Base-by-base conservation (phyloP, 2,329 filamentous ascomycete species). In the Fusarium mundagurra region DNA sequence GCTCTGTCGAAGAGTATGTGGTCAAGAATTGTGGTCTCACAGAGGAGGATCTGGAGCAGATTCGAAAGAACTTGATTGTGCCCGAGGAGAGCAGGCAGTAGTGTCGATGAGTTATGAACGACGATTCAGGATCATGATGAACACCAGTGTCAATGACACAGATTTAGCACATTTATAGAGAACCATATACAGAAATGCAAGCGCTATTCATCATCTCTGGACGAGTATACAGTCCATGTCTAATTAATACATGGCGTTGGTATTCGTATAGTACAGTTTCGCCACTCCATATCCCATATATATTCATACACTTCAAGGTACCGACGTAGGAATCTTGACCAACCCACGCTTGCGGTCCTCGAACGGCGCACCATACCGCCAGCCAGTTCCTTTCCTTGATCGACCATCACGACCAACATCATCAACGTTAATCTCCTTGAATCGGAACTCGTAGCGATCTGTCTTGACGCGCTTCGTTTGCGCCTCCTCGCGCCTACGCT, bases 281-380 rank as follows among this genome's bases (percentile, higher is more conserved):
- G 69, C 66, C 51, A 66, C 38, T 43, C 58, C 66, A 55, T 51
- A 63, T 75, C 39, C 50, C 73, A 65, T 51, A 66, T 45, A 73
- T 65, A 71, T 61, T 73, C 55, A 77, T 69, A 70, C 70, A 71
- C 50, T 67, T 85, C 76, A 89, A 68, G 87, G 88, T 62, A 92
- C 89, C 61, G 85, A 88, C 41, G 88, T 92, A 29, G 91, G 91
- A 78, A 93, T 92, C 86, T 92, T 93, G 83, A 92, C 82, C 79
- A 88, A 79, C n/a, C 89, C 91, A 76, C 87, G 88, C 82, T 87
- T 89, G 64, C 91, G 86, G 78, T 93, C 91, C 78, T 89, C 85
- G 72, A 86, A 85, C 17, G 91, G 91, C 69, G 86, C 87, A 69
- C 91, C 91, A 75, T 93, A 93, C 68, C 90, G 84, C 87, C 88